Evolutionary conservation across 345 rosid species (phyloP).

Genomic region (Gossypium herbaceum): DNA sequence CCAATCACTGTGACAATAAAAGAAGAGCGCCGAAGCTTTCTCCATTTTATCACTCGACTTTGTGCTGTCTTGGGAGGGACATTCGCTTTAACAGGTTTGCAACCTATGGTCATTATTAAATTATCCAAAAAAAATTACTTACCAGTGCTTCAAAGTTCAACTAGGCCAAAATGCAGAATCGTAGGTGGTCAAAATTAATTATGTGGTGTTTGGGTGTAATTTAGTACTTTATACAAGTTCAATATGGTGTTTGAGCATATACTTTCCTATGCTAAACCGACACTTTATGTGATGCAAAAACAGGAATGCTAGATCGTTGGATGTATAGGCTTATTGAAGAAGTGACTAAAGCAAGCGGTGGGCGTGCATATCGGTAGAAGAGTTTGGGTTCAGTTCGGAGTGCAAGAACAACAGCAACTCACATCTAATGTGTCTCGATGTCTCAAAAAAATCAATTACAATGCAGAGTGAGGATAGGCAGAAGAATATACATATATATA

Average conservation of each 20-base stretch:
- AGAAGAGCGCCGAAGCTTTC: conserved; percentile 89
- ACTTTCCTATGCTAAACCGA: background rate
- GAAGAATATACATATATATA: background rate
- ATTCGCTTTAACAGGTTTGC: conserved; percentile 87
- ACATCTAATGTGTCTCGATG: background rate
- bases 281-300: background rate
- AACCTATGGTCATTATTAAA: background rate
- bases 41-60: conserved; percentile 92
- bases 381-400: background rate
- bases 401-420: background rate
- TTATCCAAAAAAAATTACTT: background rate
- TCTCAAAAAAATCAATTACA: background rate
- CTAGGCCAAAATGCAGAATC: background rate
- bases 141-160: background rate
- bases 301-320: conserved; percentile 99
- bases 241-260: too few species aligned
- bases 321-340: conserved; percentile 78
- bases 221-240: background rate
- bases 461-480: background rate
- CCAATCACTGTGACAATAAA: conserved; percentile 94
- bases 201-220: background rate
- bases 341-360: conserved; percentile 42
- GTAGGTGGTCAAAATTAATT: background rate
- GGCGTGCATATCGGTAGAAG: conserved; percentile 23
- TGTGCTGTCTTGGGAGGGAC: conserved; percentile 98